Base-by-base conservation (phyloP, 208 protist species). In the Acanthamoeba rhysodes region DNA sequence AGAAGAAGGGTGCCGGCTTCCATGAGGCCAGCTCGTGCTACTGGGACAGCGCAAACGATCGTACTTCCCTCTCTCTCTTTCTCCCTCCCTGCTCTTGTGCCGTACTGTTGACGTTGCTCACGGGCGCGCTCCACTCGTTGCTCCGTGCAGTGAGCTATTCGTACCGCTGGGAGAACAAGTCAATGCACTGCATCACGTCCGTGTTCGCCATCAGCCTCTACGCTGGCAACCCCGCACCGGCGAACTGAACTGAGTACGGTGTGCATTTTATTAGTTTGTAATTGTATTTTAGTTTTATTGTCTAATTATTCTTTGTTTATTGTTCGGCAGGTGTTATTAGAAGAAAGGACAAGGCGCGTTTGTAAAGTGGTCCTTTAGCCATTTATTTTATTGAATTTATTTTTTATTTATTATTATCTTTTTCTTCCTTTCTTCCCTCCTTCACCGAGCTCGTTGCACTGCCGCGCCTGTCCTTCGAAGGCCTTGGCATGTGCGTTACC, bases 1-100 rank as follows among this genome's bases (percentile, higher is more conserved):
- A 98, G 95, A 98, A 98, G 95, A 98, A 97, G 62, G 98, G 98
- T 32, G 98, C 97, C 20, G 98, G 98, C 4, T 96, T 98, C 41
- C 98, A 98, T 93, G 97, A 96, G 50, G 96, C 98, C 8, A 97
- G 72, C 22, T 97, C 97, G 10, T 98, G 97, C 96, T 98, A 96
- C 95, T 98, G 98, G 98, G 98, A 98, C 93, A 97, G 93, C 53
- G 32, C 94, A 9, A 96, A 57, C 14, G 98, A 98, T 72, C 95
- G 96, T 96, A 53, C 27, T 57, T 37, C 32, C 41, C 10, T 37
- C 88, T 34, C 29, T 27, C 88, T 18, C 68, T 37, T 24, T 59
- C 10, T 34, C 87, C 88, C 32, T 16, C 22, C 16, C 4, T 91
- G 57, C 29, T 74, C 24, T 29, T 62, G 22, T 24, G 57, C 57